Evolutionary conservation across 1,284 basidiomycete species (phyloP).

Genomic region (Thelephora terrestris): DNA sequence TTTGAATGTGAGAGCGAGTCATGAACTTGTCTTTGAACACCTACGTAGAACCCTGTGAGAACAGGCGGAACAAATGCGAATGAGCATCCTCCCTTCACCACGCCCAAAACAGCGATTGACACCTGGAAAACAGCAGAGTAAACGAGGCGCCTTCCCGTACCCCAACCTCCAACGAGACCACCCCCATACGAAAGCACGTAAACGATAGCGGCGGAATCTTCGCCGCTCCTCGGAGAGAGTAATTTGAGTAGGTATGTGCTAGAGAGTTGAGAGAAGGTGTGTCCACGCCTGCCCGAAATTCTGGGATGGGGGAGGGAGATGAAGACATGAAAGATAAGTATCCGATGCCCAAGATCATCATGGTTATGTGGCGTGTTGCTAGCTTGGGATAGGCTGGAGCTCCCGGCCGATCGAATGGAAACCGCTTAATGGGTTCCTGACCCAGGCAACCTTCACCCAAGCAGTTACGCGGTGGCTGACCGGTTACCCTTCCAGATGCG

Average conservation of each 20-base stretch:
- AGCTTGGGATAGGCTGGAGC: too few relatives aligned
- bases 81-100: constrained; percentile 1
- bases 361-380: too few relatives aligned
- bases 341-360: too few relatives aligned
- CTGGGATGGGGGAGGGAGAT: constrained; percentile 13
- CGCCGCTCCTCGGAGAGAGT: constrained; percentile 54
- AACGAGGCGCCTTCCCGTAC: constrained; percentile 50
- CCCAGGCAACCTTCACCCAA: too few relatives aligned
- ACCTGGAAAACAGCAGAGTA: constrained; percentile 79
- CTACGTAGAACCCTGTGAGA: constrained; percentile 78
- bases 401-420: too few relatives aligned
- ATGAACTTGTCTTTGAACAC: constrained; percentile 61
- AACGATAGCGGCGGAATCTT: constrained; percentile 49
- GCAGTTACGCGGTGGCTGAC: too few relatives aligned
- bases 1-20: constrained; percentile 11
- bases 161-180: constrained; percentile 77
- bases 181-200: constrained; percentile 91
- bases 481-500: too few relatives aligned
- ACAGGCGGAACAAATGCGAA: not conserved
- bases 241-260: constrained; percentile 90
- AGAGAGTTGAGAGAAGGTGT: constrained; percentile 66
- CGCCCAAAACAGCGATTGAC: constrained; percentile 18
- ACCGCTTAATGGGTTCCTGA: too few relatives aligned
- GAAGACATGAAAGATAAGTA: not conserved
- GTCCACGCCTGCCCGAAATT: constrained; percentile 30